Evolutionary conservation across 305 asterid species (phyloP).

Genomic region (Salvia sclarea): DNA sequence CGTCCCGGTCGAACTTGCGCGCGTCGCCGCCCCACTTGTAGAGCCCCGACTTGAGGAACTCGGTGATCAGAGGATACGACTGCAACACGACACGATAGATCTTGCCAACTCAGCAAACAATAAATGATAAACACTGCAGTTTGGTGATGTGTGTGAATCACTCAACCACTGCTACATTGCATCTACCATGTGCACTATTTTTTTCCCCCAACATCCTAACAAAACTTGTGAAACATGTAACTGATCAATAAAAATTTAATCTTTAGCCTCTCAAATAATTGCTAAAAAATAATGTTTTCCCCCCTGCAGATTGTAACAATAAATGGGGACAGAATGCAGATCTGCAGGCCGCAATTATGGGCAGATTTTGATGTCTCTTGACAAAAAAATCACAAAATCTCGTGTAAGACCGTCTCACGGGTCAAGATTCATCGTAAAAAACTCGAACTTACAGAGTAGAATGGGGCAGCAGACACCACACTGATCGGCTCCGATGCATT

Average conservation of each 20-base stretch:
- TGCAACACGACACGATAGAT: slow-evolving; percentile 41
- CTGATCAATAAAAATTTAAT: slow-evolving; percentile 26
- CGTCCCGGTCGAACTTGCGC: slow-evolving; percentile 42
- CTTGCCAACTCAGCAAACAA: slow-evolving; percentile 31
- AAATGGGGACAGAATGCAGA: slow-evolving; percentile 36
- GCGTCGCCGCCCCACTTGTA: slow-evolving; percentile 91
- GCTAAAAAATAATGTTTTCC: slow-evolving; percentile 32
- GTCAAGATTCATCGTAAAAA: not conserved
- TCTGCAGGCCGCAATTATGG: slow-evolving; percentile 30
- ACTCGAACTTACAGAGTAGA: slow-evolving; percentile 67
- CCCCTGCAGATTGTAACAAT: slow-evolving; percentile 10
- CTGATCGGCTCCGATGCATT: slow-evolving; percentile 61
- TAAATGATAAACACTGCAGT: slow-evolving; percentile 30
- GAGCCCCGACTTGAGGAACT: slow-evolving; percentile 78
- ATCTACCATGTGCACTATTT: slow-evolving; percentile 35
- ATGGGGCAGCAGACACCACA: slow-evolving; percentile 91
- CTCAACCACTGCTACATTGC: slow-evolving; percentile 26
- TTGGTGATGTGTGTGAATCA: slow-evolving; percentile 24
- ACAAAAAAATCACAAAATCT: not conserved
- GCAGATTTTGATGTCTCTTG: slow-evolving; percentile 31
- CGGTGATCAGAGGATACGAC: slow-evolving; percentile 86
- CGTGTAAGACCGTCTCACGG: not conserved
- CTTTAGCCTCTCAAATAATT: slow-evolving; percentile 24
- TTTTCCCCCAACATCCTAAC: slow-evolving; percentile 14
- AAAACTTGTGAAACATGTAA: slow-evolving; percentile 27